phyloP scores from a whole-genome alignment of 495 filamentous ascomycete genomes.

The Penicillium egyptiacum region DNA sequence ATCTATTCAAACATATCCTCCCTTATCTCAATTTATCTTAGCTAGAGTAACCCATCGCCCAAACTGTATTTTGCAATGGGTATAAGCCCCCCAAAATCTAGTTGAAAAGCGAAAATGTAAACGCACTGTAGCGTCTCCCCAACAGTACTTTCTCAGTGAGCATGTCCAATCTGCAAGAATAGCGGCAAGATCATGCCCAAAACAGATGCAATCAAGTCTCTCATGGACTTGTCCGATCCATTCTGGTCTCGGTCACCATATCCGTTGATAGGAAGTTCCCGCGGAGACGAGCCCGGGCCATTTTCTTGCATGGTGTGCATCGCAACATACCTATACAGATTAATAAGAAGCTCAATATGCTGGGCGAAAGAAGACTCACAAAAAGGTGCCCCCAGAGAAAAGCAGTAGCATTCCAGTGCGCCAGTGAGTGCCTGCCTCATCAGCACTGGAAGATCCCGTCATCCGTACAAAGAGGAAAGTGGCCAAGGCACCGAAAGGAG shows the following conservation, averaged over 20 bases:
- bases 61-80: slow-evolving; percentile 6
- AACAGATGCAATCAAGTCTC: slow-evolving; percentile 68
- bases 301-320: slow-evolving; percentile 98
- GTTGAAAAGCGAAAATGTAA: slow-evolving; percentile 1
- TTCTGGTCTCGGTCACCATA: slow-evolving; percentile 57
- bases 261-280: slow-evolving; percentile 60
- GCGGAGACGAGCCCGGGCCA: slow-evolving; percentile 47
- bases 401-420: slow-evolving; percentile 89
- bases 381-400: slow-evolving; percentile 92
- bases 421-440: slow-evolving; percentile 63
- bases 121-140: not conserved
- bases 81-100: slow-evolving; percentile 6
- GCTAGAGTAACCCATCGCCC: not conserved
- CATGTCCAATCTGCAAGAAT: slow-evolving; percentile 87
- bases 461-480: slow-evolving; percentile 79
- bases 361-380: slow-evolving; percentile 58
- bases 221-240: slow-evolving; percentile 47
- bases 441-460: slow-evolving; percentile 54
- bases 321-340: slow-evolving; percentile 74
- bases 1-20: slow-evolving; percentile 19
- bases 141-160: slow-evolving; percentile 53
- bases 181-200: slow-evolving; percentile 89
- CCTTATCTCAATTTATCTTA: slow-evolving; percentile 5
- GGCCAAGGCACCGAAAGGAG: slow-evolving; percentile 77
- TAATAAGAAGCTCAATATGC: slow-evolving; percentile 16